A percentile compares a stretch with the other conserved stretches of the same genome.
These are phyloP conservation scores for Grifola frondosa DNA, from an alignment of 1,284 basidiomycete species.

Conservation along the genomic window DNA sequence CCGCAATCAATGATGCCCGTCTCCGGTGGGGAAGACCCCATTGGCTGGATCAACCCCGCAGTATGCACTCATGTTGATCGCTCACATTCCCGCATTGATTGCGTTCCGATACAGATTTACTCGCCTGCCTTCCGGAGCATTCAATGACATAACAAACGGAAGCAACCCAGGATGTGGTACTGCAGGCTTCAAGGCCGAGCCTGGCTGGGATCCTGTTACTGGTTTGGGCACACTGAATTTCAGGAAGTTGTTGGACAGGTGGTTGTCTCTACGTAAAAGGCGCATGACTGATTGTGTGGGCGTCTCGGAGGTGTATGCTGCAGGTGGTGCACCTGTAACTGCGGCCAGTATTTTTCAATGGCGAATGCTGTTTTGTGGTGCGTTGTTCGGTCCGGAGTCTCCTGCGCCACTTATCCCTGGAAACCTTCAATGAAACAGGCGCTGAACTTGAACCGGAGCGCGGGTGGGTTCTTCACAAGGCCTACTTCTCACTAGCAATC, in stretches of 20 bases:
- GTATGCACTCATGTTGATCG: constrained; percentile 15
- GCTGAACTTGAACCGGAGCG: too few relatives aligned
- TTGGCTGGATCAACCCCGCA: constrained; percentile 61
- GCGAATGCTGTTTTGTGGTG: too few relatives aligned
- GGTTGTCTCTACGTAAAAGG: constrained; percentile 18
- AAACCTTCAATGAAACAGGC: too few relatives aligned
- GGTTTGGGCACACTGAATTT: constrained; percentile 36
- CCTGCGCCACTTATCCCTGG: too few relatives aligned
- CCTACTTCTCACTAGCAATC: too few relatives aligned
- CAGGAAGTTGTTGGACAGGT: constrained; percentile 16
- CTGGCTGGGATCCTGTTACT: constrained; percentile 41
- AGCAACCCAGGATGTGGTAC: constrained; percentile 43
- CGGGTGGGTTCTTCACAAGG: too few relatives aligned
- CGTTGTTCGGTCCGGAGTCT: too few relatives aligned
- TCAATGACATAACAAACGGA: constrained; percentile 48
- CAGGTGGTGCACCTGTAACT: too few relatives aligned
- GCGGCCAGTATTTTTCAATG: too few relatives aligned
- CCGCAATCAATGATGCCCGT: constrained; percentile 64
- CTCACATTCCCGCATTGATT: constrained; percentile 18
- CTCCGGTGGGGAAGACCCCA: constrained; percentile 39
- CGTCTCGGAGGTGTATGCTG: too few relatives aligned
- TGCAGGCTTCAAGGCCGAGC: constrained; percentile 34
- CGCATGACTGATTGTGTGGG: too few relatives aligned
- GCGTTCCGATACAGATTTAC: constrained; percentile 34
- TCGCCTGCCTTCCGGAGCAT: constrained; percentile 22